Evolutionary conservation across 257 asterid species (phyloP).

Genomic region (Salvia splendens): DNA sequence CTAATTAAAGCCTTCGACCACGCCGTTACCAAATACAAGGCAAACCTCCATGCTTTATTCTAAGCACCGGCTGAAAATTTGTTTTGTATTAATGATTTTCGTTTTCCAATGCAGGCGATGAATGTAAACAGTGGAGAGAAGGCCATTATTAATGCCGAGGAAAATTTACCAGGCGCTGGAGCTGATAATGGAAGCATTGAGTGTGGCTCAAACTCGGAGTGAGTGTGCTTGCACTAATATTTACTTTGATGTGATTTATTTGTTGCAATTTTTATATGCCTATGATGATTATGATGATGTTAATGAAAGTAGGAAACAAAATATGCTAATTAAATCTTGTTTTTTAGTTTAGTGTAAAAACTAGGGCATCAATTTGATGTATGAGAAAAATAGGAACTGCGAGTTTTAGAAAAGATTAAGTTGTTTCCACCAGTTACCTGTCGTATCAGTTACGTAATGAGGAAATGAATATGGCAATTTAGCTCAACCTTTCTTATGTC

Average conservation of each 20-base stretch:
- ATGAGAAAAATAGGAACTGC: not conserved
- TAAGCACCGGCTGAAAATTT: not conserved
- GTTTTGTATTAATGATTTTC: conserved; percentile 1
- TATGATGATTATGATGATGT: no score
- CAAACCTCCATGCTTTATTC: not conserved
- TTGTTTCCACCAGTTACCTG: not conserved
- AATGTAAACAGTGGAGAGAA: conserved; percentile 43
- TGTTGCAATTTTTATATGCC: not conserved
- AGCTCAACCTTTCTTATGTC: no score
- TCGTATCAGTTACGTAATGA: not conserved
- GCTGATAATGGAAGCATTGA: conserved; percentile 36
- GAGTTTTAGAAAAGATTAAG: not conserved
- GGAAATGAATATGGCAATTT: no score
- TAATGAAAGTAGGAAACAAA: not conserved
- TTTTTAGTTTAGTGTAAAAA: conserved; percentile 12
- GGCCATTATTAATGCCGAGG: conserved; percentile 26
- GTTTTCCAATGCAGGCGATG: conserved; percentile 43
- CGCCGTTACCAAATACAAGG: conserved; percentile 69
- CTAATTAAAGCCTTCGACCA: conserved; percentile 67
- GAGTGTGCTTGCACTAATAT: conserved; percentile 5
- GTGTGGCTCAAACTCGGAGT: conserved; percentile 31
- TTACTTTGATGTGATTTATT: not conserved
- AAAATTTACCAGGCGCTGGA: conserved; percentile 25
- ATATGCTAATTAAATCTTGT: conserved; percentile 1
- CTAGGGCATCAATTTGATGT: not conserved